phyloP scores from a whole-genome alignment of 352 stramenopile species.

The Phytophthora sp. region DNA sequence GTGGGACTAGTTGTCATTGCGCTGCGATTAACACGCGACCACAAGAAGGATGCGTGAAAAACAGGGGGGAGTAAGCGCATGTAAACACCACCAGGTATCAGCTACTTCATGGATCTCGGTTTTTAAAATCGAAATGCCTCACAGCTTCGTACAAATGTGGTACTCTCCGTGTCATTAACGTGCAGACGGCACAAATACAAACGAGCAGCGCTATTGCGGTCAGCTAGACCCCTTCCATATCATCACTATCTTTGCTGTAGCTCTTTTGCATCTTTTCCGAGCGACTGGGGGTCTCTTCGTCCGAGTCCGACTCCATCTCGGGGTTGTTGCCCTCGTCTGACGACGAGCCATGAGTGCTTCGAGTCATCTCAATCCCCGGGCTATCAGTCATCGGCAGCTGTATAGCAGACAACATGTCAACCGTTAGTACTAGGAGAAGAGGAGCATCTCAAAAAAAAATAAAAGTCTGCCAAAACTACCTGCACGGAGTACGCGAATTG shows the following conservation, averaged over 20 bases:
- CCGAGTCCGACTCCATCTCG: conserved; percentile 65
- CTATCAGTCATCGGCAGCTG: conserved; percentile 79
- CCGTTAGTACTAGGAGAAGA: conserved; percentile 34
- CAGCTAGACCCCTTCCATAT: conserved; percentile 54
- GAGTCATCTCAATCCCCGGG: conserved; percentile 65
- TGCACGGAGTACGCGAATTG: conserved; percentile 89
- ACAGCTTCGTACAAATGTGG: conserved; percentile 22
- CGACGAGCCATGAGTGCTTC: conserved; percentile 56
- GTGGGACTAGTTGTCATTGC: conserved; percentile 57
- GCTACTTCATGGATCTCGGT: conserved; percentile 5
- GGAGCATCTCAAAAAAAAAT: background rate
- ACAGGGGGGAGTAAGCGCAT: conserved; percentile 4
- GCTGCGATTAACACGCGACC: conserved; percentile 62
- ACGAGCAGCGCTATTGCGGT: conserved; percentile 17
- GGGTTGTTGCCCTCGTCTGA: conserved; percentile 59
- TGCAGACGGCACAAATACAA: conserved; percentile 23
- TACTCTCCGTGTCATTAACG: conserved; percentile 6
- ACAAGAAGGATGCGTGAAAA: conserved; percentile 77
- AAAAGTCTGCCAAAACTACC: conserved; percentile 34
- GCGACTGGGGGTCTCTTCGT: conserved; percentile 62
- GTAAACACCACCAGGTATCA: conserved; percentile 14
- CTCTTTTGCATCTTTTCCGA: conserved; percentile 51
- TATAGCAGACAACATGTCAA: conserved; percentile 6
- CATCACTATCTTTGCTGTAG: conserved; percentile 49
- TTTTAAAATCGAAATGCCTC: background rate